Base-by-base conservation (phyloP, 257 asterid species). In the Capsicum chinense region DNA sequence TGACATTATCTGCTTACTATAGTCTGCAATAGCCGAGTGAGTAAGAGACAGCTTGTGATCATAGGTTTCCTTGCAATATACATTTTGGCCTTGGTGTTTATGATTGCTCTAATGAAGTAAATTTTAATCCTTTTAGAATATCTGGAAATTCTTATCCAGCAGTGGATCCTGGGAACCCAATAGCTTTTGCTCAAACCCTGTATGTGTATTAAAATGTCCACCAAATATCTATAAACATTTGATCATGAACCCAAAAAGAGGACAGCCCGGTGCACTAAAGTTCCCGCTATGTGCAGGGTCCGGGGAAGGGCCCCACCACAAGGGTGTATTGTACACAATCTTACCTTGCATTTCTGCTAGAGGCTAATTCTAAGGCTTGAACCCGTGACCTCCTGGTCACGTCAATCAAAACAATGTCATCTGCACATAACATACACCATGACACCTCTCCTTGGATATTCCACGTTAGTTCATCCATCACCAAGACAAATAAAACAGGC, bases 31-130 rank as follows among this genome's bases (percentile, higher is more conserved):
- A 68, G 54, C 54, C 16, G 78, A 39, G 52, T 39, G 50, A 37
- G 13, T 14, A 67, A 16, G 21, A 59, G 5, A 68, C 7, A 68
- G 14, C 7, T 39, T 39, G 78, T 68, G 78, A 39, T 68, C 52
- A 15, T 68, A 37, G 54, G 76, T 68, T 68, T 7, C 13, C 76
- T 68, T 37, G 26, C 76, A 68, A 68, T 66, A 14, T 67, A 6
- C 50, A 13, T 3, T 67, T 67, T 67, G 50, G 50, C 50, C 35
- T 67, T 67, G 14, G 74, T 5, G 3, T 68, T 68, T 54, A 39
- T 68, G 54, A 39, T 68, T 68, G 54, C 33, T 15, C 54, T 39
- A 39, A 84, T 64, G 97, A 69, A 42, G 14, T 69, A 42, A 39
- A 69, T 39, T 15, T 16, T 39, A 69, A 39, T 42, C 56, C 35